Conservation (phyloP, 1,284 basidiomycete species). For the Omphalotus olearius region DNA sequence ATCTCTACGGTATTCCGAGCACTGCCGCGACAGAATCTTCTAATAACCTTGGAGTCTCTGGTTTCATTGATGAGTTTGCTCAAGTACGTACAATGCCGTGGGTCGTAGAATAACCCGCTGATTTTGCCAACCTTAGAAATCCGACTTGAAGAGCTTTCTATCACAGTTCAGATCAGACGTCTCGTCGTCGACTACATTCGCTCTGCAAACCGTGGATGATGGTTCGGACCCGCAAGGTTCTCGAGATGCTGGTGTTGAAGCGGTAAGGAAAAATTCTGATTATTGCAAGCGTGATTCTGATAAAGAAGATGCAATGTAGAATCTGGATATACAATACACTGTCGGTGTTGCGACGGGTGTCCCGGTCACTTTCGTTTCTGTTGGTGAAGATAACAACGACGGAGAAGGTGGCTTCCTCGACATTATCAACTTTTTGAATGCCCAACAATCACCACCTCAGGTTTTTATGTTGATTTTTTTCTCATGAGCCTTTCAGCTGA, state of each 20-base stretch:
- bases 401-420: background rate
- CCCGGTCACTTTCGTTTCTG: constrained; percentile 2
- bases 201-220: constrained; percentile 1
- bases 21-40: constrained; percentile 17
- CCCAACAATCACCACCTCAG: constrained; percentile 1
- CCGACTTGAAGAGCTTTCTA: background rate
- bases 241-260: constrained; percentile 2
- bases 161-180: constrained; percentile 3
- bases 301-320: background rate
- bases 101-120: background rate
- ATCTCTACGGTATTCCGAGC: constrained; percentile 13
- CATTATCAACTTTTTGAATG: constrained; percentile 4
- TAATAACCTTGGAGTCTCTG: constrained; percentile 20
- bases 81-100: constrained; percentile 8
- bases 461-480: background rate
- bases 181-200: background rate
- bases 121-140: background rate
- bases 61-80: constrained; percentile 21
- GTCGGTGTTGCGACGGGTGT: constrained; percentile 5
- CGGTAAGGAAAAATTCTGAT: background rate
- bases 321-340: constrained; percentile 9
- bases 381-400: constrained; percentile 3
- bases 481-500: background rate
- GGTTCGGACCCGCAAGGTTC: background rate
- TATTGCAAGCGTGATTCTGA: background rate